These are phyloP conservation scores for Mycena vulgaris DNA, from an alignment of 768 basidiomycete species.

Conservation along the genomic window DNA sequence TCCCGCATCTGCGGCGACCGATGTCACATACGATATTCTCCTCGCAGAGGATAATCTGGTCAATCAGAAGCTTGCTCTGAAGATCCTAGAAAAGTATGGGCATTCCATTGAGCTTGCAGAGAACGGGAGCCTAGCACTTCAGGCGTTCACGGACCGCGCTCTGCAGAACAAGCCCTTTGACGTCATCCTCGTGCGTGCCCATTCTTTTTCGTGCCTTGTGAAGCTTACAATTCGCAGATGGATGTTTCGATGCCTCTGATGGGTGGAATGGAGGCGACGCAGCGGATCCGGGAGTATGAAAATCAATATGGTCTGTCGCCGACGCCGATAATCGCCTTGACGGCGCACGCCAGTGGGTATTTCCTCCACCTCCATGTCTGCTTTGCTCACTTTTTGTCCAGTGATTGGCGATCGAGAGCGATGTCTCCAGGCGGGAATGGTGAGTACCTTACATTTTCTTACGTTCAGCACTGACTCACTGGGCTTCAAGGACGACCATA, in stretches of 20 bases:
- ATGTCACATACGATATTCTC: conserved; percentile 91
- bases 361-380: background rate
- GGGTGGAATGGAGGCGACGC: conserved; percentile 98
- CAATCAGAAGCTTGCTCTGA: conserved; percentile 96
- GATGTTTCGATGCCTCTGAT: conserved; percentile 99
- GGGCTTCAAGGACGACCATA: conserved; percentile 51
- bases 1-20: conserved; percentile 88
- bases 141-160: conserved; percentile 88
- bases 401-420: conserved; percentile 92
- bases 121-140: conserved; percentile 94
- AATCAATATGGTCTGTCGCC: conserved; percentile 75
- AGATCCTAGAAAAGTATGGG: conserved; percentile 96
- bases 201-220: background rate
- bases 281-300: conserved; percentile 91
- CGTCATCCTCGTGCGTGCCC: conserved; percentile 84
- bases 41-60: conserved; percentile 98
- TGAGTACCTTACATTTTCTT: conserved; percentile 12
- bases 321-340: conserved; percentile 96
- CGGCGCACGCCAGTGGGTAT: conserved; percentile 94
- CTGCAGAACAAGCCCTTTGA: conserved; percentile 85
- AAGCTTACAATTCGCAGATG: conserved; percentile 72
- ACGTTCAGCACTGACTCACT: conserved; percentile 12
- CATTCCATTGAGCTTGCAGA: conserved; percentile 97
- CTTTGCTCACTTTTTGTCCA: conserved; percentile 44
- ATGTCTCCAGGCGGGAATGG: conserved; percentile 83